phyloP scores from a whole-genome alignment of 148 eudicot genomes.

The Talinum fruticosum region DNA sequence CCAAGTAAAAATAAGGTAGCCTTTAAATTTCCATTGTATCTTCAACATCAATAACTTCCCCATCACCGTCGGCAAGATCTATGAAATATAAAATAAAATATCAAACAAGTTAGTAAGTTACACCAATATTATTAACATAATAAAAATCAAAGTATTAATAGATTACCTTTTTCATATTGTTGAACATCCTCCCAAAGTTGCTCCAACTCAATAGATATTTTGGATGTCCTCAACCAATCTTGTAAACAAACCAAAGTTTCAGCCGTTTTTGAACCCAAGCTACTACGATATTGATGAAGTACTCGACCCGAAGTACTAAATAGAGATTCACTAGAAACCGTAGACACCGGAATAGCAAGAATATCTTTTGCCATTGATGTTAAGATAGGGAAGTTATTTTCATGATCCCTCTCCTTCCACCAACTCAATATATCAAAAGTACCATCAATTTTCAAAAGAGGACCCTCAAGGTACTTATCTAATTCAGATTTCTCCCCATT shows the following conservation, averaged over 20 bases:
- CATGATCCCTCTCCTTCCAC: not conserved
- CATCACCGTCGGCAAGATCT: too few species aligned
- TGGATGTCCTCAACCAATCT: not conserved
- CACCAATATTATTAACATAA: not conserved
- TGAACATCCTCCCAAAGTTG: not conserved
- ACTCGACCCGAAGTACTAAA: not conserved
- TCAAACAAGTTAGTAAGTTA: not conserved
- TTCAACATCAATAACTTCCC: too few species aligned
- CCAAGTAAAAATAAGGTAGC: too few species aligned
- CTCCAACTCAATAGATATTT: not conserved
- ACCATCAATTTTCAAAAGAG: not conserved
- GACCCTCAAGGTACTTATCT: not conserved
- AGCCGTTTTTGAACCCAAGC: not conserved
- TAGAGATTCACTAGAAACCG: not conserved
- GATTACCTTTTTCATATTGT: not conserved
- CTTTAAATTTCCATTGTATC: too few species aligned
- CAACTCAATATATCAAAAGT: not conserved
- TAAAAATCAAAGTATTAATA: too few species aligned
- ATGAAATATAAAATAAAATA: too few species aligned
- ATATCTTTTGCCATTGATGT: too few species aligned
- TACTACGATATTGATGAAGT: not conserved
- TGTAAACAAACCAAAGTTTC: not conserved
- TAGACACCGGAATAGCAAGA: not conserved
- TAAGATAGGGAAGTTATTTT: too few species aligned
- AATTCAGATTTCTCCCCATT: not conserved